Evolutionary conservation across 1,139 yeast species (phyloP).

Genomic region (Sugiyamaella grinbergsii): DNA sequence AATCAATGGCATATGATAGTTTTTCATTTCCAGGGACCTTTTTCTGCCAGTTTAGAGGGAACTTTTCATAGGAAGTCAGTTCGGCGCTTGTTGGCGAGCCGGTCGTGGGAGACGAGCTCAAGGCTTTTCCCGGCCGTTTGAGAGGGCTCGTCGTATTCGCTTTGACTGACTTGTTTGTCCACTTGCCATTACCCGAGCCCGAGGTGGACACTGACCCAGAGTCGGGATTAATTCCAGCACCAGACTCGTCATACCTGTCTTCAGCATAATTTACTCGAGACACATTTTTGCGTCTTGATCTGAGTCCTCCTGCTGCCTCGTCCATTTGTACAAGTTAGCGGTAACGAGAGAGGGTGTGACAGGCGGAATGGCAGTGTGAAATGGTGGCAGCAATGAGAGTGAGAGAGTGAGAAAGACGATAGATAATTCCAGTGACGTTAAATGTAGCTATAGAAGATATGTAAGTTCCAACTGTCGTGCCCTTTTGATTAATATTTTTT

Average conservation of each 20-base stretch:
- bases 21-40: slow-evolving; percentile 35
- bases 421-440: too few relatives aligned
- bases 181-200: slow-evolving; percentile 1
- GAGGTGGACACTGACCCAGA: neutral
- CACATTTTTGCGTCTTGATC: slow-evolving; percentile 33
- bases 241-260: slow-evolving; percentile 23
- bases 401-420: too few relatives aligned
- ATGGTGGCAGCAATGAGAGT: neutral
- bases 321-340: slow-evolving; percentile 9
- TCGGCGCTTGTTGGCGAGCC: slow-evolving; percentile 5
- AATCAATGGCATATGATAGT: slow-evolving; percentile 41
- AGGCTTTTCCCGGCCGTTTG: slow-evolving; percentile 2
- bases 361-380: too few relatives aligned
- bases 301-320: slow-evolving; percentile 14
- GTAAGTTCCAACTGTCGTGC: too few relatives aligned
- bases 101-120: neutral
- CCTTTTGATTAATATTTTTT: too few relatives aligned
- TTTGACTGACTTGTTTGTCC: slow-evolving; percentile 5
- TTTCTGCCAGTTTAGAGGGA: slow-evolving; percentile 45
- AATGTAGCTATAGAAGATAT: too few relatives aligned
- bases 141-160: slow-evolving; percentile 21
- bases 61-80: slow-evolving; percentile 20
- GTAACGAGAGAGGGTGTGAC: neutral
- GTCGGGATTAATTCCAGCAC: neutral
- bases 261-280: slow-evolving; percentile 40